Evolutionary conservation across 2,329 filamentous ascomycete species (phyloP), one percentile per base, ranked within the genome.

Genomic region (Beauveria medogensis): DNA sequence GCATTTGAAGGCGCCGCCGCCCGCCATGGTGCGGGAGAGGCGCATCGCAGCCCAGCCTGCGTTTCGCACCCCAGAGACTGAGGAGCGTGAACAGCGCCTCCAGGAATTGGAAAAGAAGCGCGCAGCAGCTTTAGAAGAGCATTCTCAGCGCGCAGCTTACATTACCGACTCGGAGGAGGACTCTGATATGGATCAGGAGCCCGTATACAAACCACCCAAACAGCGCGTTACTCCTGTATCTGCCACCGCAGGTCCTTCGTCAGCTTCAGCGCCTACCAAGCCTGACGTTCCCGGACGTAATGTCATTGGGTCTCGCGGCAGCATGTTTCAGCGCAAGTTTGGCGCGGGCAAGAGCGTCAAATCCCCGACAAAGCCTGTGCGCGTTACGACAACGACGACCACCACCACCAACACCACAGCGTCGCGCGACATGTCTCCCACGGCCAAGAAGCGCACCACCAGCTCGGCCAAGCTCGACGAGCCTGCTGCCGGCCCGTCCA

Each of bases 1-100:
- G 71, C 71, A 52, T n/a, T 74, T 76, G 65, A 70, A 62, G 22
- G 75, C 73, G 51, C 82, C 84, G 0, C 84, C 84, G 7, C 67
- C 73, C 1, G 77, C 76, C 55, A 83, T 86, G 82, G 67, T 83
- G 6, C 75, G 79, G 54, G 82, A 84, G 55, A 75, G 80, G 53
- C 75, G 78, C 30, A 78, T 78, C 51, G 76, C 77, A 14, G 67
- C 75, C 59, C 70, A 78, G 53, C 76, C 75, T 4, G 62, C 65
- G 9, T 72, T 69, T 34, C 67, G 69, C 34, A 67, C 70, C 16
- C 58, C 63, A 2, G 63, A 66, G 16, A 70, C 67, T 46, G 66
- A 46, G 44, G 34, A 62, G 3, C 56, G 64, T 2, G 63, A 62
- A 51, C 57, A 66, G 37, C 62, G 65, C 2, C 59, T 65, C 5